phyloP scores from a whole-genome alignment of 768 basidiomycete species.

The Pulveroboletus sp. region DNA sequence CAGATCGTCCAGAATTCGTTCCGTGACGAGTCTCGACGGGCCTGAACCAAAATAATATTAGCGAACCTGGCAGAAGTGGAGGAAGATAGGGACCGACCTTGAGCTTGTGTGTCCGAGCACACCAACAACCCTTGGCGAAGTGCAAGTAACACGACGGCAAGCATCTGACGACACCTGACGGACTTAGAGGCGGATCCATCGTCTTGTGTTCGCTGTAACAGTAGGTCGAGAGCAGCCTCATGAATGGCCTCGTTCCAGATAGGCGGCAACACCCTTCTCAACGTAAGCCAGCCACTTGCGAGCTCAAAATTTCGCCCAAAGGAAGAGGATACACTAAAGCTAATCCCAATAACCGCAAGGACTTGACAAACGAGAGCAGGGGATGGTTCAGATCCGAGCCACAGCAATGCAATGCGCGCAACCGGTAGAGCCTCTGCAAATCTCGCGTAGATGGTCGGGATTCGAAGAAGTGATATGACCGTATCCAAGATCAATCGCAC shows the following conservation, averaged over 20 bases:
- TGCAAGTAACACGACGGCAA: conserved; percentile 67
- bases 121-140: conserved; percentile 51
- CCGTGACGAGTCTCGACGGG: conserved; percentile 16
- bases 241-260: conserved; percentile 70
- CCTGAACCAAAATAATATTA: conserved; percentile 12
- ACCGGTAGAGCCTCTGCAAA: conserved; percentile 73
- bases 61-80: background rate
- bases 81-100: conserved; percentile 8
- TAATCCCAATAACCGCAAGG: conserved; percentile 53
- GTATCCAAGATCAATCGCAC: conserved; percentile 64
- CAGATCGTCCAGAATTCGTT: conserved; percentile 55
- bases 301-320: conserved; percentile 83
- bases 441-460: conserved; percentile 56
- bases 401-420: conserved; percentile 71
- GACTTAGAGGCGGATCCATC: conserved; percentile 19
- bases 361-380: conserved; percentile 53
- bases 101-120: conserved; percentile 23
- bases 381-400: conserved; percentile 75
- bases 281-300: conserved; percentile 75
- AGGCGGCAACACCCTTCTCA: conserved; percentile 62
- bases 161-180: conserved; percentile 59
- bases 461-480: conserved; percentile 57
- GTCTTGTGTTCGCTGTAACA: conserved; percentile 46
- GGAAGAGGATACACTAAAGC: conserved; percentile 48
- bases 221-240: conserved; percentile 59